Conservation (phyloP, 164 flowering plant species). For the Aristolochia fimbriata region DNA sequence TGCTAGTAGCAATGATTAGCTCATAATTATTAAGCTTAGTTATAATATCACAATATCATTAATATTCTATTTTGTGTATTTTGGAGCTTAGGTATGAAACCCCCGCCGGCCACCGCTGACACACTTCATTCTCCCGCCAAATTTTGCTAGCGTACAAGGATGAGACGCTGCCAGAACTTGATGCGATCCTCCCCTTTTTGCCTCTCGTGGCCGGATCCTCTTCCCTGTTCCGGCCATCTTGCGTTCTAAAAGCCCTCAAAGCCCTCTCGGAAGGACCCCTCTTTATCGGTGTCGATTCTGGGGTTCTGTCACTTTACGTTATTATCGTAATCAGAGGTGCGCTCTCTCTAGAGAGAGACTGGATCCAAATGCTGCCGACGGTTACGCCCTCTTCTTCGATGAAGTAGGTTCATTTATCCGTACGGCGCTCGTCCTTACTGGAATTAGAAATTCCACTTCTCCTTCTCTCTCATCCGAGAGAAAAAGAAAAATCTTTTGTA, state of each 20-base stretch:
- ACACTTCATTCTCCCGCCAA: too few relatives aligned
- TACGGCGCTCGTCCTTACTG: too few relatives aligned
- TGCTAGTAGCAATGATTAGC: too few relatives aligned
- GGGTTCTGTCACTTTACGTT: conserved; percentile 44
- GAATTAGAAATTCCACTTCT: too few relatives aligned
- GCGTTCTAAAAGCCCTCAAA: conserved; percentile 43
- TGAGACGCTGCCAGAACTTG: conserved; percentile 33
- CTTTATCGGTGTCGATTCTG: conserved; percentile 56
- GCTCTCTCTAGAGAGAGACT: conserved; percentile 29
- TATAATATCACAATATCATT: too few relatives aligned
- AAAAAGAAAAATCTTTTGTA: too few relatives aligned
- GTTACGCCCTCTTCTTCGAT: conserved; percentile 65
- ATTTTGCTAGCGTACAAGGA: conserved; percentile 21
- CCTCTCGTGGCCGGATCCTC: conserved; percentile 42
- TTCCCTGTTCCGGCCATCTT: conserved; percentile 60
- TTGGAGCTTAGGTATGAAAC: too few relatives aligned
- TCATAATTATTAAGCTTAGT: too few relatives aligned
- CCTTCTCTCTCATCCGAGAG: too few relatives aligned
- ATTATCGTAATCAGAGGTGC: conserved; percentile 51
- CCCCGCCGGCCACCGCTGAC: too few relatives aligned
- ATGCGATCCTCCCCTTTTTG: conserved; percentile 46
- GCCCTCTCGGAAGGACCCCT: conserved; percentile 50
- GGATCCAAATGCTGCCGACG: conserved; percentile 30
- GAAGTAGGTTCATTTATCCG: conserved; percentile 23
- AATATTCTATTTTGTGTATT: too few relatives aligned